Conservation (phyloP, 2,329 filamentous ascomycete genomes). For the Cyanodermella asteris region DNA sequence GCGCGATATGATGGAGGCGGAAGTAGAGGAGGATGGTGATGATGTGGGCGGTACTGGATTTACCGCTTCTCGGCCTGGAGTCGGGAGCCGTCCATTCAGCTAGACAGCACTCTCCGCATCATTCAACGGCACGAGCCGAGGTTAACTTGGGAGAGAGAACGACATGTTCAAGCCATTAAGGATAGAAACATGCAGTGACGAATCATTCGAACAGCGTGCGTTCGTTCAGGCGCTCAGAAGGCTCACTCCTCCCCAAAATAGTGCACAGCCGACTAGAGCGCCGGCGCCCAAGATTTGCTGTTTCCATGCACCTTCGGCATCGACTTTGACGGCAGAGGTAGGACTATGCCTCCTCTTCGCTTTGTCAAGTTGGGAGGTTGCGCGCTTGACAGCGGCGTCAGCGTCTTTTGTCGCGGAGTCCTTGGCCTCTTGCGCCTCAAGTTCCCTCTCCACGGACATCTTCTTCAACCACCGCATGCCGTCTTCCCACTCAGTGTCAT, state of each 20-base stretch:
- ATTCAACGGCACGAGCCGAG: too few species aligned
- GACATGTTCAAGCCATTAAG: too few species aligned
- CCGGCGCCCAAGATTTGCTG: conserved; percentile 6
- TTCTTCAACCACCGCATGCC: conserved; percentile 6
- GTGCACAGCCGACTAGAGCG: conserved; percentile 7
- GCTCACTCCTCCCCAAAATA: conserved; percentile 8
- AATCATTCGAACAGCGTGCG: too few species aligned
- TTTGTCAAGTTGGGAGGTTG: too few species aligned
- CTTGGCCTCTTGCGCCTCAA: neutral
- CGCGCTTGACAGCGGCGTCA: too few species aligned
- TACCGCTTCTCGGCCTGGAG: too few species aligned
- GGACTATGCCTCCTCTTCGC: conserved; percentile 1
- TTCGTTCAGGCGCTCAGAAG: too few species aligned
- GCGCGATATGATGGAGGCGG: conserved; percentile 29
- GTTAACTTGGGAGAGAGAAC: too few species aligned
- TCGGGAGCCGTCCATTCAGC: too few species aligned
- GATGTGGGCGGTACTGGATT: too few species aligned
- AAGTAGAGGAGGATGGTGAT: neutral
- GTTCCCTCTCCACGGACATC: conserved; percentile 3
- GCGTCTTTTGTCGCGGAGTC: neutral
- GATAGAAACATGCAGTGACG: too few species aligned
- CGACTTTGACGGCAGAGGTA: conserved; percentile 7
- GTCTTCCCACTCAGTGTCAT: conserved; percentile 8
- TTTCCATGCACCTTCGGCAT: conserved; percentile 5
- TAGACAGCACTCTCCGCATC: too few species aligned